A percentile compares a stretch with the other conserved stretches of the same genome.
These are phyloP conservation scores for Chrysoporthe puriensis DNA, from an alignment of 2,329 filamentous ascomycete species.

Conservation along the genomic window DNA sequence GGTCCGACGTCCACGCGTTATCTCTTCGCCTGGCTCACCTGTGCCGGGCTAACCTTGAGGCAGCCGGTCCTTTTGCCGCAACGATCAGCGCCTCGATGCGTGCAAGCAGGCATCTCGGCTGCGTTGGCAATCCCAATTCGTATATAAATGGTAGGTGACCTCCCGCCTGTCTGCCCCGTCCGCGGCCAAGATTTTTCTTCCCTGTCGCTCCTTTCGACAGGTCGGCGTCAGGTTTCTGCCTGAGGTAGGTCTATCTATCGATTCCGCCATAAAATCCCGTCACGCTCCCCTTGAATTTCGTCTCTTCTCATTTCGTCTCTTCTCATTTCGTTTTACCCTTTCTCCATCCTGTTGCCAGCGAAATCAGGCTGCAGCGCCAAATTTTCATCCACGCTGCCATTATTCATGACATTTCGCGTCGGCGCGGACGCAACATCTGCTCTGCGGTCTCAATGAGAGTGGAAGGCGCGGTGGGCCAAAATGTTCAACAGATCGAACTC, in stretches of 20 bases:
- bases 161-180: constrained; percentile 16
- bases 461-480: constrained; percentile 31
- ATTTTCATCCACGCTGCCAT: background rate
- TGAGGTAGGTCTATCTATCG: constrained; percentile 24
- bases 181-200: constrained; percentile 5
- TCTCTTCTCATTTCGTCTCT: background rate
- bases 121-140: background rate
- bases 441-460: constrained; percentile 14
- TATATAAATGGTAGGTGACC: constrained; percentile 23
- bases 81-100: constrained; percentile 25
- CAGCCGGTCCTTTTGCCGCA: constrained; percentile 16
- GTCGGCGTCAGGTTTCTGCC: constrained; percentile 23
- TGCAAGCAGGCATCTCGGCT: constrained; percentile 6
- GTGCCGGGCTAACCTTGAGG: constrained; percentile 24
- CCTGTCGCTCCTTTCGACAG: constrained; percentile 8
- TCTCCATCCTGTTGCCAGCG: background rate
- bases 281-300: background rate
- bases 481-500: constrained; percentile 52
- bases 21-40: constrained; percentile 19
- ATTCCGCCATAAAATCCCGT: background rate
- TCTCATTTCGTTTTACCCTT: background rate
- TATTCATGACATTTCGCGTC: constrained; percentile 8
- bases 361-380: background rate
- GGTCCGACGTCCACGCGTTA: constrained; percentile 25
- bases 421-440: background rate